These are phyloP conservation scores for Cenchrus americanus DNA, from an alignment of 176 grass and related monocot genomes.

Conservation along the genomic window DNA sequence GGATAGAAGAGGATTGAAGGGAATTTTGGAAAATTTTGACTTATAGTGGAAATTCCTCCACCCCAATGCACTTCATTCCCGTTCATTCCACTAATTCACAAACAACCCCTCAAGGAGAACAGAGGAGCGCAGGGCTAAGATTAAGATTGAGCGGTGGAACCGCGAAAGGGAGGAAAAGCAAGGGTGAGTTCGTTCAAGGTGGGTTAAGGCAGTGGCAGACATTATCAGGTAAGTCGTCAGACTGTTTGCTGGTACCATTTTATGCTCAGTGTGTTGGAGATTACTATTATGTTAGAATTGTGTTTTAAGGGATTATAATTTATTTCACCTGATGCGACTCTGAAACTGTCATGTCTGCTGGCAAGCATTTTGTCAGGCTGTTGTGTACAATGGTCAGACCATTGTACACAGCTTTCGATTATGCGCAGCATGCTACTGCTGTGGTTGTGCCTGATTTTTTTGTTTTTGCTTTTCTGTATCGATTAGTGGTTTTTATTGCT, in stretches of 20 bases:
- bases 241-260: background rate
- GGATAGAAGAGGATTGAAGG: no score
- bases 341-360: slow-evolving; percentile 1
- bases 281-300: background rate
- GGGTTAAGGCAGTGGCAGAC: background rate
- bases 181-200: background rate
- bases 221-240: background rate
- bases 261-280: background rate
- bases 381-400: background rate
- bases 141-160: slow-evolving; percentile 75
- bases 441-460: background rate
- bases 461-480: no score
- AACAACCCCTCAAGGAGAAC: no score
- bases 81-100: no score
- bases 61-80: no score
- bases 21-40: no score
- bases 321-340: background rate
- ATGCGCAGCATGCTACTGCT: background rate
- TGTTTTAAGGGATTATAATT: background rate
- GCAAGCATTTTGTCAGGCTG: background rate
- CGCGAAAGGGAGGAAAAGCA: slow-evolving; percentile 60
- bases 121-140: slow-evolving; percentile 72
- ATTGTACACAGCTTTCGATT: background rate
- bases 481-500: no score
- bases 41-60: no score